phyloP scores from a whole-genome alignment of 2,329 filamentous ascomycete genomes.

The Tolypocladium sp. region DNA sequence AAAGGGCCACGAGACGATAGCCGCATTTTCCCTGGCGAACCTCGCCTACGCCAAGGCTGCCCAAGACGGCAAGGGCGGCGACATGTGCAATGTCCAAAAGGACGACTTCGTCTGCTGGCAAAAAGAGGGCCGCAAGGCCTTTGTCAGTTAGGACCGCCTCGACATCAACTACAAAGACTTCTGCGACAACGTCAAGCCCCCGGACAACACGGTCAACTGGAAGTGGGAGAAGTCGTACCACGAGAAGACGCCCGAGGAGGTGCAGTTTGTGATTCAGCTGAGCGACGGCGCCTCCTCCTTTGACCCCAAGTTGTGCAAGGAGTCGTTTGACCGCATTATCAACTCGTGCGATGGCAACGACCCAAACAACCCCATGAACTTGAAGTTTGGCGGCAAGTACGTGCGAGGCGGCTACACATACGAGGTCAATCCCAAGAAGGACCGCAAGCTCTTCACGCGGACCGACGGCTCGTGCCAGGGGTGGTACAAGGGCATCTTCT shows the following conservation, averaged over 20 bases:
- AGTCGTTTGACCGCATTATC: not conserved
- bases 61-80: not conserved
- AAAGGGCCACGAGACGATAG: too few relatives aligned
- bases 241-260: not conserved
- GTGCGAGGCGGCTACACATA: not conserved
- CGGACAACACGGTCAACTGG: not conserved
- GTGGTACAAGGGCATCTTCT: too few relatives aligned
- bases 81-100: too few relatives aligned
- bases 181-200: not conserved
- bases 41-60: not conserved
- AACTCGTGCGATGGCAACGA: not conserved
- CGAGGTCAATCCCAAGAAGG: too few relatives aligned
- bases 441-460: too few relatives aligned
- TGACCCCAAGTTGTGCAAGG: not conserved
- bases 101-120: not conserved
- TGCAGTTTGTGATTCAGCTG: not conserved
- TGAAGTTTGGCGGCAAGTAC: not conserved
- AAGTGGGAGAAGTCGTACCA: not conserved
- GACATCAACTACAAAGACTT: not conserved
- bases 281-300: not conserved
- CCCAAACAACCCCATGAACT: not conserved
- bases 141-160: not conserved
- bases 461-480: too few relatives aligned
- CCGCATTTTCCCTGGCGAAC: not conserved
- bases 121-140: not conserved